A percentile compares a stretch with the other conserved stretches of the same genome.
Evolutionary conservation across 2,329 filamentous ascomycete species (phyloP).

Genomic region (Elsinoe ampelina): DNA sequence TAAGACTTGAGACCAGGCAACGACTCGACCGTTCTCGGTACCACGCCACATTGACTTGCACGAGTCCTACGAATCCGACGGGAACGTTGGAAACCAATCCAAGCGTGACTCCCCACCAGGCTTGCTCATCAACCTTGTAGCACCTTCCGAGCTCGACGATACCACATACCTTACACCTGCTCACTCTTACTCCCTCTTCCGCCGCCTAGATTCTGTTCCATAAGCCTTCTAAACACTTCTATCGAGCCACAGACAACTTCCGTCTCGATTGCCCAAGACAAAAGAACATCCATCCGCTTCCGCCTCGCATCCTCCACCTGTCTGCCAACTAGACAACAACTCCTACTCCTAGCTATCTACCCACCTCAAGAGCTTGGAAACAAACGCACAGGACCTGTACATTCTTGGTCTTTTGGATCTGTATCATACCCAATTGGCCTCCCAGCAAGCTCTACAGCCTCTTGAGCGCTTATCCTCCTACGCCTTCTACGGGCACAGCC

Average conservation of each 20-base stretch:
- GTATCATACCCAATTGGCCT: constrained; percentile 5
- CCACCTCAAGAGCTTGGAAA: constrained; percentile 6
- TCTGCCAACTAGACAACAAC: not conserved
- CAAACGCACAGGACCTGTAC: not conserved
- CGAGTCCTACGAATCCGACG: not conserved
- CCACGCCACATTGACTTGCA: constrained; percentile 1
- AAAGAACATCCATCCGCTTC: not conserved
- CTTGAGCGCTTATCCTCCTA: not conserved
- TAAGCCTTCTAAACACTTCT: not conserved
- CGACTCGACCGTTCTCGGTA: constrained; percentile 7
- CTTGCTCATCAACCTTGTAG: not conserved
- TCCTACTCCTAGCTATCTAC: too few species aligned
- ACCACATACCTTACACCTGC: not conserved
- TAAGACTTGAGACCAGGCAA: constrained; percentile 1
- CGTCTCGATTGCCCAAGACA: not conserved
- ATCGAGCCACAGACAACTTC: not conserved
- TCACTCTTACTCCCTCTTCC: not conserved
- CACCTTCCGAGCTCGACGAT: not conserved
- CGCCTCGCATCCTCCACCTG: not conserved
- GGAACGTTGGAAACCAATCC: not conserved
- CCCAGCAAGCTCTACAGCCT: not conserved
- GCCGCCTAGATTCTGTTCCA: not conserved
- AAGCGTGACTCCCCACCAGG: not conserved
- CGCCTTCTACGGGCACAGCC: not conserved
- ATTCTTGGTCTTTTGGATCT: not conserved